Evolutionary conservation across 2,329 filamentous ascomycete species (phyloP), one percentile per base, ranked within the genome.

Genomic region (Ilyonectria sp.): DNA sequence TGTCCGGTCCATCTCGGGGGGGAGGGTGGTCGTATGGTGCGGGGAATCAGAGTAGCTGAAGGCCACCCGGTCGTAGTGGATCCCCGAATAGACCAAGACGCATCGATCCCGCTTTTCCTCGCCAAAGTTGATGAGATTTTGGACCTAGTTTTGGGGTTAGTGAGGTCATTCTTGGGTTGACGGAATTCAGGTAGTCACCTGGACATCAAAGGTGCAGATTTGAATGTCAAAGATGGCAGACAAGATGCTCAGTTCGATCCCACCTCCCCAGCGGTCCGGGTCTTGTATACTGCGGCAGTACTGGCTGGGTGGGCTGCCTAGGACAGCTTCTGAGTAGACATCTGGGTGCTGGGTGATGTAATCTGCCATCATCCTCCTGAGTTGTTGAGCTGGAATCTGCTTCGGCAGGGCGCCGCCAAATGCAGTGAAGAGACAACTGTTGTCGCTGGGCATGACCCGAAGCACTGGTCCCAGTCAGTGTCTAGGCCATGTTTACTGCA

Each of bases 371-470:
- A 97, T 86, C 15, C 88, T 90, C 62, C 95, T 91, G 19, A 98
- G 85, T 74, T 93, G 75, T 9, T 80, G 77, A 7, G 82, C 82
- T n/a, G 82, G 79, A 55, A 85, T 80, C 19, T 83, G 79, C 29
- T 83, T 87, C 55, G 94, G 89, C n/a, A 97, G 86, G 3, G 93
- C 93, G 60, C 91, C 92, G 17, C 93, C 93, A 53, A 98, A 91
- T 0, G 95, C 95, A 31, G 94, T 93, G 81, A 98, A 98, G 76
- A 98, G 90, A 82, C 95, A 98, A 65, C 91, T 94, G 81, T 98
- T 98, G 80, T 98, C 95, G 77, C 98, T 95, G 5, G 95, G 94
- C 95, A 98, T 98, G 57, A 98, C 93, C 15, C 95, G 92, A 19
- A 98, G 87, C 9, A 97, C 92, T 90, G 49, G 6, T 19, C 89